Base-by-base conservation (phyloP, 176 grass and related monocot species). In the Lolium multiflorum region DNA sequence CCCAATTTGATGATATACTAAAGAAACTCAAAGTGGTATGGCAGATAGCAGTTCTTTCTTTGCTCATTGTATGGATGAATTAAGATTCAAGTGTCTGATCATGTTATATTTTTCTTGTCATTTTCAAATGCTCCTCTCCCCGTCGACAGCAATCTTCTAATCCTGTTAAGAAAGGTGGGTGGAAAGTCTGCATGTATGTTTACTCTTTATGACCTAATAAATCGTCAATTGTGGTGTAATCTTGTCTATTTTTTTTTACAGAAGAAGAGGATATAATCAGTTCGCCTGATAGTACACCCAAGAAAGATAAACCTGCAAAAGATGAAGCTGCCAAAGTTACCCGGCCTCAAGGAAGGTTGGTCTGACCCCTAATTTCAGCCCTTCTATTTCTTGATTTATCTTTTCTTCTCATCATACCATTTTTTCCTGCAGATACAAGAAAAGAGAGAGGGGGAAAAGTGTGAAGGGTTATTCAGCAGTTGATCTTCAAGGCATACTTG, bases 401-500 rank as follows among this genome's bases (percentile, higher is more conserved):
- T 82, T 9, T 60, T 50, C 21, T 83, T 88, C 22, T 4, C 49
- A 48, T 47, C 21, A 67, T 58, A 61, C 49, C 11, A 84, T 16
- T 79, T 38, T 24, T 70, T 92, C 48, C 71, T 76, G 61, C 78
- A 96, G 94, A 86, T 98, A 98, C 37, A 91, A 96, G 88, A 98
- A 98, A 87, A 91, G 94, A 80, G 97, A 98, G 90, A 92, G 90
- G 38, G 97, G 88, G 11, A 94, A 98, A 86, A 92, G 88, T 84
- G 93, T 96, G 71, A 90, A 66, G 43, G 72, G 65, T 49, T 98
- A 98, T 79, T 92, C 97, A 88, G 88, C 87, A 89, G 77, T 83
- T 76, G 97, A 98, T 94, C 97, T 98, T 91, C 84, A 98, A 92
- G 97, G 97, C 80, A 98, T 98, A 89, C 88, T 98, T 78, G 97